phyloP scores from a whole-genome alignment of 768 basidiomycete species.

The Naganishia antarctica region DNA sequence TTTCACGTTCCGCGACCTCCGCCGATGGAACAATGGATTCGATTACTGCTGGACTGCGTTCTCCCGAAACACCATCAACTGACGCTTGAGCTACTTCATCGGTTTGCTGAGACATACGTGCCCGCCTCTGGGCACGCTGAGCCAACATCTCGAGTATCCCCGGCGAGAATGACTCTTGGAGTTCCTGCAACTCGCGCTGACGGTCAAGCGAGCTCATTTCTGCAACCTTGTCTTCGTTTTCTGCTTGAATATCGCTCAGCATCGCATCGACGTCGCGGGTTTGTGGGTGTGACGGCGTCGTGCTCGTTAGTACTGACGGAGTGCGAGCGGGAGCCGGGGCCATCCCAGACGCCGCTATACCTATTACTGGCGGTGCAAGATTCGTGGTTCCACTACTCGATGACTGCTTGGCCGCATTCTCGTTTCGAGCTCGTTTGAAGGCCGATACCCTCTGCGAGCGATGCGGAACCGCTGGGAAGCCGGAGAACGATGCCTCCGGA shows the following conservation, averaged over 20 bases:
- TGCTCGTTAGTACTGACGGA: not conserved
- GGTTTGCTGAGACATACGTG: conserved; percentile 23
- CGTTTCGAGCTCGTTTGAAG: conserved; percentile 39
- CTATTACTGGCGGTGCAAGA: conserved; percentile 31
- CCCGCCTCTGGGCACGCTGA: conserved; percentile 55
- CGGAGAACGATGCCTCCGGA: conserved; percentile 50
- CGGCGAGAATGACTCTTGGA: conserved; percentile 67
- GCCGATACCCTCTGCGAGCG: conserved; percentile 59
- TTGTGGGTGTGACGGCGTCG: not conserved
- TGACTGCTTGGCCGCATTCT: conserved; percentile 20
- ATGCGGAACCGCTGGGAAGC: conserved; percentile 64
- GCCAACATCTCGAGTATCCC: conserved; percentile 62
- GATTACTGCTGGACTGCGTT: too few relatives aligned
- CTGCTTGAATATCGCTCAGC: conserved; percentile 58
- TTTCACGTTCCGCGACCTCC: conserved; percentile 26
- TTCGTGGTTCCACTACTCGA: conserved; percentile 28
- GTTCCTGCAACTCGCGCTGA: conserved; percentile 61
- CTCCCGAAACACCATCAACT: conserved; percentile 31
- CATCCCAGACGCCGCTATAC: not conserved
- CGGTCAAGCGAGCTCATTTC: conserved; percentile 69
- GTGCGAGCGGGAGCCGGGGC: conserved; percentile 28
- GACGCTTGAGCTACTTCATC: conserved; percentile 32
- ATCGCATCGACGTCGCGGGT: conserved; percentile 50
- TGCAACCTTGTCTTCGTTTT: conserved; percentile 63
- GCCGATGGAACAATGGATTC: too few relatives aligned